phyloP scores from a whole-genome alignment of 2,329 filamentous ascomycete genomes.

The Aspergillus proliferans region DNA sequence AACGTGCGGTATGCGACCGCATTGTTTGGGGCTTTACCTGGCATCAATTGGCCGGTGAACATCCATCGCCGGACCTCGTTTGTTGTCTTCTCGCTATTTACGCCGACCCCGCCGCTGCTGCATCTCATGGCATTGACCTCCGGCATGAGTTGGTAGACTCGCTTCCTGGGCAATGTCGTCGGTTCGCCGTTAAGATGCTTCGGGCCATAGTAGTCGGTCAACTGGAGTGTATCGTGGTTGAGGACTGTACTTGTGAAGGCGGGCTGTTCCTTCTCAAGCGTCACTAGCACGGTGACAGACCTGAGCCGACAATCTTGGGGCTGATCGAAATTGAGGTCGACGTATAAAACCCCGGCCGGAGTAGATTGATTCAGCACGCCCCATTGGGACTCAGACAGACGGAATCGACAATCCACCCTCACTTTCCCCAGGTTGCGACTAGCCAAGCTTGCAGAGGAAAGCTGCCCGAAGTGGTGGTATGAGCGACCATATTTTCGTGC shows the following conservation, averaged over 20 bases:
- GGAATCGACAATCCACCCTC: slow-evolving; percentile 8
- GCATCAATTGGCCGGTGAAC: slow-evolving; percentile 8
- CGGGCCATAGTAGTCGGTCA: slow-evolving; percentile 15
- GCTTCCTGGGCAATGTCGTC: slow-evolving; percentile 7
- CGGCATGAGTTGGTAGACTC: slow-evolving; percentile 8
- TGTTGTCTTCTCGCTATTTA: slow-evolving; percentile 5
- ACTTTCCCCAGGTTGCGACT: slow-evolving; percentile 7
- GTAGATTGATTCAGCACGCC: slow-evolving; percentile 2
- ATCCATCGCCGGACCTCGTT: slow-evolving; percentile 7
- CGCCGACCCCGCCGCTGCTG: slow-evolving; percentile 10
- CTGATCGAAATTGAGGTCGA: slow-evolving; percentile 13
- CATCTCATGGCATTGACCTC: slow-evolving; percentile 9
- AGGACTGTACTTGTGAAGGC: neutral
- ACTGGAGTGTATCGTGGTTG: slow-evolving; percentile 2
- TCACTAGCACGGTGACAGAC: slow-evolving; percentile 9
- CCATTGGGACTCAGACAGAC: slow-evolving; percentile 10
- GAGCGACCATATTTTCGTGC: no score
- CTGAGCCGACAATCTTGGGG: slow-evolving; percentile 9
- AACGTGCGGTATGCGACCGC: slow-evolving; percentile 16
- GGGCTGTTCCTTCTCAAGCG: neutral
- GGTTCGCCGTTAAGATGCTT: slow-evolving; percentile 10
- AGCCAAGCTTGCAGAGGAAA: slow-evolving; percentile 6
- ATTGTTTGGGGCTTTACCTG: neutral
- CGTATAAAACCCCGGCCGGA: slow-evolving; percentile 9
- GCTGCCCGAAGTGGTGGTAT: slow-evolving; percentile 2